Conservation (phyloP, 306 rosid species). For the Prinsepia uniflora region DNA sequence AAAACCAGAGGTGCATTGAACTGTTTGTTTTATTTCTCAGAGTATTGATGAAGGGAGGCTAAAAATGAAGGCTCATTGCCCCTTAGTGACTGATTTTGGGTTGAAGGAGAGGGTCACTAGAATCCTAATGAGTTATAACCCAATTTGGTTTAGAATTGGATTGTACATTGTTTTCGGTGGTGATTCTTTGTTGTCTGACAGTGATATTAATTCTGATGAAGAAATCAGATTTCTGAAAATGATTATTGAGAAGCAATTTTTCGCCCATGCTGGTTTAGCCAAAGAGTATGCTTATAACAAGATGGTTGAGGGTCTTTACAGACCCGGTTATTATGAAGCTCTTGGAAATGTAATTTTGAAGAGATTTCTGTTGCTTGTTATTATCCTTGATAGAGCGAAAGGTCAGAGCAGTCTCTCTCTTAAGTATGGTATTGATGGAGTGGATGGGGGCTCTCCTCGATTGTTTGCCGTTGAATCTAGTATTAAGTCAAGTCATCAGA, state of each 20-base stretch:
- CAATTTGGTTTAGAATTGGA: slow-evolving; percentile 80
- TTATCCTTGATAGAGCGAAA: slow-evolving; percentile 78
- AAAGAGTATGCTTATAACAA: slow-evolving; percentile 73
- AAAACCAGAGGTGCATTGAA: neutral
- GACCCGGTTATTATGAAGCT: slow-evolving; percentile 88
- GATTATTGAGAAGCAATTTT: slow-evolving; percentile 70
- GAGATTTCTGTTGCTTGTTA: slow-evolving; percentile 71
- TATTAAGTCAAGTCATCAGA: slow-evolving; percentile 72
- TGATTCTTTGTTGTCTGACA: slow-evolving; percentile 60
- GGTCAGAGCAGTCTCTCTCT: slow-evolving; percentile 72
- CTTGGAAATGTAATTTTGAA: slow-evolving; percentile 76
- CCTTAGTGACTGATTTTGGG: slow-evolving; percentile 77
- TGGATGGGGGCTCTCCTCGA: slow-evolving; percentile 95
- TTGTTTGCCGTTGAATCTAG: slow-evolving; percentile 53
- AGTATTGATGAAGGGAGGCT: slow-evolving; percentile 79
- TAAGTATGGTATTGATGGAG: slow-evolving; percentile 85
- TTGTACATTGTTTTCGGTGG: slow-evolving; percentile 75
- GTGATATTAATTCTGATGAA: slow-evolving; percentile 48
- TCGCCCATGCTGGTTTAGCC: slow-evolving; percentile 64
- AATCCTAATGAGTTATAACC: slow-evolving; percentile 68
- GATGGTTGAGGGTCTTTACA: slow-evolving; percentile 83
- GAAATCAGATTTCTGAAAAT: slow-evolving; percentile 63
- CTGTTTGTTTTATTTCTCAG: slow-evolving; percentile 35
- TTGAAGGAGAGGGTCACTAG: slow-evolving; percentile 59
- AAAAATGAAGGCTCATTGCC: slow-evolving; percentile 85